phyloP scores from a whole-genome alignment of 441 rosid genomes.

The Euphorbia schlechtendalii region DNA sequence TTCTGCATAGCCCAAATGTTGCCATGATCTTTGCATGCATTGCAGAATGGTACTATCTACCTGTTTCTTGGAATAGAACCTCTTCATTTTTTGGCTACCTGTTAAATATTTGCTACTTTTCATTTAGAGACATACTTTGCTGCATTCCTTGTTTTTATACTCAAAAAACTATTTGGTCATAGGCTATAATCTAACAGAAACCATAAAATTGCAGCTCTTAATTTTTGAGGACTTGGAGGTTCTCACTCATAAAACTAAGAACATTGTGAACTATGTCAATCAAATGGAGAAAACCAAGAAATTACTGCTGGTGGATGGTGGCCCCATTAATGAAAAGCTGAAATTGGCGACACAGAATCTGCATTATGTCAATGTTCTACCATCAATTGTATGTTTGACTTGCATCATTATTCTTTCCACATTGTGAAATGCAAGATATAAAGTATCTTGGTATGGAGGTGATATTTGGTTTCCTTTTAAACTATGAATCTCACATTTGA shows the following conservation, averaged over 20 bases:
- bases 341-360: constrained; percentile 83
- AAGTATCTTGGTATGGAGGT: no score
- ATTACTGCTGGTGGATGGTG: constrained; percentile 76
- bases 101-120: no score
- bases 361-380: constrained; percentile 69
- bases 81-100: no score
- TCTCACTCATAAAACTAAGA: constrained; percentile 82
- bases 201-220: constrained; percentile 49
- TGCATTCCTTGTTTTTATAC: no score
- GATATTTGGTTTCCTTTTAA: background rate
- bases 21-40: no score
- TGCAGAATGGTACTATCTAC: no score
- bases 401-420: constrained; percentile 6
- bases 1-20: background rate
- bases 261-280: constrained; percentile 54
- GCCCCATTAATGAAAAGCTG: constrained; percentile 67
- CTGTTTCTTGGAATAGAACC: no score
- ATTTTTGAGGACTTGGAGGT: constrained; percentile 72
- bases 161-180: no score
- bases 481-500: background rate
- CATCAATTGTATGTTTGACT: constrained; percentile 69
- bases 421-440: background rate
- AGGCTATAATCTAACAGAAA: no score
- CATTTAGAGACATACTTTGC: no score
- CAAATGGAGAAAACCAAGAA: constrained; percentile 79